These are phyloP conservation scores for Aspergillus calidoustus DNA, from an alignment of 2,329 filamentous ascomycete species.

Conservation along the genomic window DNA sequence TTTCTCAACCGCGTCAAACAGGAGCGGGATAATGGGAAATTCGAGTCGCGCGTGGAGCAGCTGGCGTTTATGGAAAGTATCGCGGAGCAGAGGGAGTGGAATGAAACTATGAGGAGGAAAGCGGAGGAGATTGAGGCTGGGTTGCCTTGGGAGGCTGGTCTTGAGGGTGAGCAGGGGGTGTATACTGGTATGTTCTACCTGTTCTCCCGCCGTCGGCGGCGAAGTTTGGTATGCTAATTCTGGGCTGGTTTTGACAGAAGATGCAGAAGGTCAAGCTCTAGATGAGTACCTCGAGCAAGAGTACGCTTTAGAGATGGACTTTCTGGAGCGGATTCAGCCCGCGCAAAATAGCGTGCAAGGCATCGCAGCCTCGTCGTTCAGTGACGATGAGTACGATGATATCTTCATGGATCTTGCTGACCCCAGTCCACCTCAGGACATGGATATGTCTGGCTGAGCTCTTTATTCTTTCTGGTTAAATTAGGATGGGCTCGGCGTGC, in stretches of 20 bases:
- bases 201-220: slow-evolving; percentile 2
- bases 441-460: slow-evolving; percentile 42
- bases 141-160: slow-evolving; percentile 14
- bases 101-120: slow-evolving; percentile 41
- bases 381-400: slow-evolving; percentile 65
- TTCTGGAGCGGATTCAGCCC: slow-evolving; percentile 26
- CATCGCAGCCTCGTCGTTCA: slow-evolving; percentile 30
- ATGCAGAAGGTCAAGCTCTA: slow-evolving; percentile 35
- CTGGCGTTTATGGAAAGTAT: slow-evolving; percentile 49
- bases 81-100: slow-evolving; percentile 44
- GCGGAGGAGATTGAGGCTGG: slow-evolving; percentile 33
- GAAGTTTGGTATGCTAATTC: slow-evolving; percentile 8
- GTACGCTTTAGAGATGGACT: slow-evolving; percentile 39
- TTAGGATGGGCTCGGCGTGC: not conserved
- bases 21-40: slow-evolving; percentile 45
- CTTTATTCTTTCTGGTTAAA: not conserved
- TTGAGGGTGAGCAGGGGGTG: slow-evolving; percentile 27
- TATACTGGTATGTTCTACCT: slow-evolving; percentile 30
- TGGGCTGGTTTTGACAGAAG: slow-evolving; percentile 24
- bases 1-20: slow-evolving; percentile 49
- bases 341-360: not conserved
- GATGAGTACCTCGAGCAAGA: slow-evolving; percentile 44
- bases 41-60: slow-evolving; percentile 48
- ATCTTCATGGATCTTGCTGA: slow-evolving; percentile 69
- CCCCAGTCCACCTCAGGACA: slow-evolving; percentile 41